Conservation (phyloP, 768 basidiomycete species). For the Lactarius trivialis region DNA sequence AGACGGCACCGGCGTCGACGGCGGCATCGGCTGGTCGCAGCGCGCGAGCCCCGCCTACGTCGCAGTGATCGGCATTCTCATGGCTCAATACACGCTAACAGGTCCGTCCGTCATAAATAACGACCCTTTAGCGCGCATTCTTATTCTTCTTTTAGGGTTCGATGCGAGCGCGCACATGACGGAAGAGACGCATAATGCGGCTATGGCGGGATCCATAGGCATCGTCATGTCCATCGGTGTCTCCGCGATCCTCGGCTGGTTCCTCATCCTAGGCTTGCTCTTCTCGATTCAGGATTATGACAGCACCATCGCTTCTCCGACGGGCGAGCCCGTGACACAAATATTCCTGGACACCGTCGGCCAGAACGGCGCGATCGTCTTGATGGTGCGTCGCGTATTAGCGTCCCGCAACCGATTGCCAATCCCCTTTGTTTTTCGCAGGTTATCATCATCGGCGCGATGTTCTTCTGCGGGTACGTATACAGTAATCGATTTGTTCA, state of each 20-base stretch:
- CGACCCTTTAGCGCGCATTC: neutral
- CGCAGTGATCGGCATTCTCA: conserved; percentile 60
- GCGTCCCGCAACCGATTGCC: neutral
- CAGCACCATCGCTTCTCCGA: conserved; percentile 43
- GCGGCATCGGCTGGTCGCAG: conserved; percentile 52
- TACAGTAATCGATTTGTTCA: no score
- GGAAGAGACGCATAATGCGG: conserved; percentile 62
- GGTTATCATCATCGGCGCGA: conserved; percentile 62
- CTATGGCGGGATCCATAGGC: conserved; percentile 58
- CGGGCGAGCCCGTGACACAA: conserved; percentile 69
- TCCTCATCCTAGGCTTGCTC: conserved; percentile 61
- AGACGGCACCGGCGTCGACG: conserved; percentile 54
- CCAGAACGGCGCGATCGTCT: conserved; percentile 61
- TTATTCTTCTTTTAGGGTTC: conserved; percentile 41
- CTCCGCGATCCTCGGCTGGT: conserved; percentile 68
- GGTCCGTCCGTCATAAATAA: conserved; percentile 32
- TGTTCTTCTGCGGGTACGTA: conserved; percentile 71
- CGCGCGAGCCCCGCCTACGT: conserved; percentile 68
- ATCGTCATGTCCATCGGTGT: conserved; percentile 68
- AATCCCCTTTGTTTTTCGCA: conserved; percentile 20
- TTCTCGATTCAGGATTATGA: conserved; percentile 74
- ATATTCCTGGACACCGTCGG: conserved; percentile 76
- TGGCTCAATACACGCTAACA: conserved; percentile 74
- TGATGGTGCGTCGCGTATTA: conserved; percentile 52
- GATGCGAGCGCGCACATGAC: conserved; percentile 75